These are phyloP conservation scores for Termitomyces heimii DNA, from an alignment of 768 basidiomycete genomes.

Conservation along the genomic window DNA sequence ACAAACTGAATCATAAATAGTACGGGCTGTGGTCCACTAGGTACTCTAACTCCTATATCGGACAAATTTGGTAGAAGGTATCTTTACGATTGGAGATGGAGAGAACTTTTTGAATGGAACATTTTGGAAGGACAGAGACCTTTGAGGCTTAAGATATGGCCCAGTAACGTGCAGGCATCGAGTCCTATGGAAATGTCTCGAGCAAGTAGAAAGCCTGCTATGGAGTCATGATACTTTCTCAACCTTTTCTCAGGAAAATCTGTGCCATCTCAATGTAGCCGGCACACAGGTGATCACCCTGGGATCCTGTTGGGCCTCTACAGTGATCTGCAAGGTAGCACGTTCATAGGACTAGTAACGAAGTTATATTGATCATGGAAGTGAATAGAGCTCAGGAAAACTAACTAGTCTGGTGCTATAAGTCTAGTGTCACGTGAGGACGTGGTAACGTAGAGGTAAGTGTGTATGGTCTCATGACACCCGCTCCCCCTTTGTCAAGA, in stretches of 20 bases:
- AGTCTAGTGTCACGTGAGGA: too few species aligned
- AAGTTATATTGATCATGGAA: too few species aligned
- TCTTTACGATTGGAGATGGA: neutral
- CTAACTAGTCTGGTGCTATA: too few species aligned
- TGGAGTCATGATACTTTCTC: neutral
- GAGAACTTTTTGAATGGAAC: neutral
- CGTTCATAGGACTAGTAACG: too few species aligned
- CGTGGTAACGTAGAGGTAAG: too few species aligned
- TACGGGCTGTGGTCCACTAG: neutral
- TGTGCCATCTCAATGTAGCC: neutral
- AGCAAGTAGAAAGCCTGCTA: neutral
- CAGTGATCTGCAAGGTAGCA: too few species aligned
- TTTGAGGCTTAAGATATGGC: neutral
- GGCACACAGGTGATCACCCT: neutral
- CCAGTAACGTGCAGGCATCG: too few species aligned
- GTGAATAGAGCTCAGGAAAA: too few species aligned
- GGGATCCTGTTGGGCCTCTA: too few species aligned
- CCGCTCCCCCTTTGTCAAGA: too few species aligned
- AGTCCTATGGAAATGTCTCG: neutral
- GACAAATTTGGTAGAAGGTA: neutral
- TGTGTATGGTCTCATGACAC: too few species aligned
- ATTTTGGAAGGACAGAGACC: neutral
- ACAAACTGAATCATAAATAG: too few species aligned
- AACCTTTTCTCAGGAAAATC: neutral
- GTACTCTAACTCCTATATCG: neutral